Evolutionary conservation across 2,329 filamentous ascomycete species (phyloP), one percentile per base, ranked within the genome.

Genomic region (Botrytis byssoidea): DNA sequence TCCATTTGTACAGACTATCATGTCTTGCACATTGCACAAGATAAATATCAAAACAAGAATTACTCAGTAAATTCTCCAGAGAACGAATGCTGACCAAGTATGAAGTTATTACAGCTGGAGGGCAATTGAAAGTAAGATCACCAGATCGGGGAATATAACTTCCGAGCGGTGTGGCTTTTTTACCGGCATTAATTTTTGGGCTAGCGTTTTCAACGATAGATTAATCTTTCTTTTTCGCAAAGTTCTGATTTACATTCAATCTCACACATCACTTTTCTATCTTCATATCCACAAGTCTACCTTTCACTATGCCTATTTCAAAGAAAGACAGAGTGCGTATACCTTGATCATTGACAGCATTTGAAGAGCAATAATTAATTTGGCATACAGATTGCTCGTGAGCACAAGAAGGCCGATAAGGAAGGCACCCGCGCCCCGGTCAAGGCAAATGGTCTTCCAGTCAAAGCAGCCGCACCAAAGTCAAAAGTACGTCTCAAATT

Each of bases 371-470:
- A 4, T 42, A 42, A 71, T 66, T 65, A 66, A 71, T 40, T 37
- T 14, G 29, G 16, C 35, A 16, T 51, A 63, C 79, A 88, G 84
- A 83, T 86, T 77, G 82, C 84, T 77, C 85, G 85, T 79, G 87
- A 88, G 81, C 87, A 88, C 82, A 86, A 88, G 79, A 86, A 85
- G 76, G 87, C 85, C 60, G 87, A 88, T 6, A 84, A 84, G 42
- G 86, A 85, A 44, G 87, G 87, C 74, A 88, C 87, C 71, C 84
- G 86, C 68, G 83, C 84, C 48, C 83, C 86, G 0, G 86, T 88
- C 74, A 87, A 88, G 81, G 80, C 86, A 29, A 88, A 88, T 76
- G 87, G 87, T 42, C 83, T 87, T 2, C 87, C 87, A 1, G 85
- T 87, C 75, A 88, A 88, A 83, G 74, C 86, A 0, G 83, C 85